Evolutionary conservation across 371 early-diverging fungal species (phyloP).

Genomic region (Mucor lusitanicus): DNA sequence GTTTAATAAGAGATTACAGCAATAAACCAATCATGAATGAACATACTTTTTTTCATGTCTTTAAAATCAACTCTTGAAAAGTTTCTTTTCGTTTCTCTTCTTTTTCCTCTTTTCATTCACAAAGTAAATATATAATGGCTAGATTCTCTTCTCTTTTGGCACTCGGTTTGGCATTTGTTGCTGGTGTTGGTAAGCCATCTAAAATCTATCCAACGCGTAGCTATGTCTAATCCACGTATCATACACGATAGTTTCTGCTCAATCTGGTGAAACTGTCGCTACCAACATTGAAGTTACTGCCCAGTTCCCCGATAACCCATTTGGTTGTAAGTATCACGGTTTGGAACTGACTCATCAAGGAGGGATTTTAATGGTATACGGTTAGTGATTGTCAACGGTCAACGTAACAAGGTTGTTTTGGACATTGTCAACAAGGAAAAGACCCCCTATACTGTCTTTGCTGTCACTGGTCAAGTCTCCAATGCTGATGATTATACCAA

Average conservation of each 20-base stretch:
- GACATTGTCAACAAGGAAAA: slow-evolving; percentile 46
- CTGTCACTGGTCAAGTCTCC: slow-evolving; percentile 43
- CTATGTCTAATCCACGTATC: not conserved
- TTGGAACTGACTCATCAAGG: not conserved
- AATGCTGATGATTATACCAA: slow-evolving; percentile 34
- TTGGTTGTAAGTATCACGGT: slow-evolving; percentile 43
- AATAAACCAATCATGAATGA: slow-evolving; percentile 12
- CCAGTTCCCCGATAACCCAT: slow-evolving; percentile 50
- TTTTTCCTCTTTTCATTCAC: slow-evolving; percentile 12
- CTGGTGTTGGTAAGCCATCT: slow-evolving; percentile 15
- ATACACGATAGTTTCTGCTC: slow-evolving; percentile 10
- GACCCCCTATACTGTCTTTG: slow-evolving; percentile 35
- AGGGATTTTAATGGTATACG: not conserved
- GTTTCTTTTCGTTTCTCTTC: slow-evolving; percentile 11
- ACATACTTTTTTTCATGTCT: slow-evolving; percentile 8
- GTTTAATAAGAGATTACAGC: not conserved
- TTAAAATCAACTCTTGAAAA: not conserved
- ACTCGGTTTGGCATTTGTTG: slow-evolving; percentile 19
- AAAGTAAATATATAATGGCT: slow-evolving; percentile 15
- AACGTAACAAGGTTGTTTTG: slow-evolving; percentile 47
- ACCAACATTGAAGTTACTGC: slow-evolving; percentile 43
- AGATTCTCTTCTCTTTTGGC: slow-evolving; percentile 25
- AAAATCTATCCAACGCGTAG: not conserved
- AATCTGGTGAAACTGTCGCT: slow-evolving; percentile 6
- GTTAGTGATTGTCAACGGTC: slow-evolving; percentile 50